phyloP scores from a whole-genome alignment of 345 rosid genomes.

The Garcia nutans region DNA sequence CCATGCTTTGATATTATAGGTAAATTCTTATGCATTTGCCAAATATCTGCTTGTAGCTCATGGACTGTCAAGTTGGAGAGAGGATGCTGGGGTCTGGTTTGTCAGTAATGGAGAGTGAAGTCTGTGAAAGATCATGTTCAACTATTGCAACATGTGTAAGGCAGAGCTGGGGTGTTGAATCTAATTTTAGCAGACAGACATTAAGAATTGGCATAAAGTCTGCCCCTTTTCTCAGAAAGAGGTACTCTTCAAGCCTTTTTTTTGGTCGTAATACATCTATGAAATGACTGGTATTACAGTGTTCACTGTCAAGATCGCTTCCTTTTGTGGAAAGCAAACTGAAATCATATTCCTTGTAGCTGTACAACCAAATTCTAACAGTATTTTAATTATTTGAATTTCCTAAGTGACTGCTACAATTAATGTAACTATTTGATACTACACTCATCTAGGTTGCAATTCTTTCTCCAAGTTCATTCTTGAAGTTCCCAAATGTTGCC shows the following conservation, averaged over 20 bases:
- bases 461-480: not conserved
- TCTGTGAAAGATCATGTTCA: constrained; percentile 30
- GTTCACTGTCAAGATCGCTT: no score
- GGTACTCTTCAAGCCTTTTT: constrained; percentile 36
- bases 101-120: constrained; percentile 30
- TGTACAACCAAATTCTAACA: not conserved
- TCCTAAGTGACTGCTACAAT: not conserved
- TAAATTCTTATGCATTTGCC: not conserved
- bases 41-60: constrained; percentile 27
- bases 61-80: constrained; percentile 56
- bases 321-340: not conserved
- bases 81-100: constrained; percentile 34
- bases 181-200: constrained; percentile 30
- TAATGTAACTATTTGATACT: no score
- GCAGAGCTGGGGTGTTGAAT: constrained; percentile 31
- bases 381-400: not conserved
- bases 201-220: constrained; percentile 36
- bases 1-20: not conserved
- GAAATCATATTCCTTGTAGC: not conserved
- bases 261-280: not conserved
- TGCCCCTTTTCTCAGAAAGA: constrained; percentile 32
- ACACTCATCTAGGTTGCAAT: not conserved
- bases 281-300: no score
- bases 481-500: not conserved
- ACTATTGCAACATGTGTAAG: constrained; percentile 32